Percentiles rank a stretch among this genome's conserved stretches.
These are phyloP conservation scores for Ogataea trehaloabstinens DNA, from an alignment of 805 yeast species.

Conservation along the genomic window DNA sequence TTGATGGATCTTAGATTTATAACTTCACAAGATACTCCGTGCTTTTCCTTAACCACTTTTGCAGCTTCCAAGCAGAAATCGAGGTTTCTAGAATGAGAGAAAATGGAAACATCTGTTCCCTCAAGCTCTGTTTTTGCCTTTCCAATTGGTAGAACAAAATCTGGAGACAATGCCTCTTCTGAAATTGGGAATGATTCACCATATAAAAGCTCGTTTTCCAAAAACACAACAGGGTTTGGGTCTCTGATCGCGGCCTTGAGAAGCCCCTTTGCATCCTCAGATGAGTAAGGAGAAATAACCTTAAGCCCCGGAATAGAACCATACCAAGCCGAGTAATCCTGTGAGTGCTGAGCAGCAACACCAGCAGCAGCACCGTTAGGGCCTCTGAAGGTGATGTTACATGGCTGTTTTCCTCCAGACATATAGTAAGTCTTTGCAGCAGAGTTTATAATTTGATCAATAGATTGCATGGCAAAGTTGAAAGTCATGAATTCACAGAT, in stretches of 20 bases:
- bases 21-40: conserved; percentile 90
- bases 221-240: conserved; percentile 95
- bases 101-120: conserved; percentile 88
- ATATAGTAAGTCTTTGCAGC: conserved; percentile 98
- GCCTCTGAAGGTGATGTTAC: conserved; percentile 97
- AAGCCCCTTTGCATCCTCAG: conserved; percentile 95
- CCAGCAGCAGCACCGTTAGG: conserved; percentile 99
- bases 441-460: conserved; percentile 96
- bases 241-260: conserved; percentile 96
- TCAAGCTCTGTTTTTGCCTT: conserved; percentile 92
- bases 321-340: conserved; percentile 97
- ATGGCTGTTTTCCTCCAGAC: conserved; percentile 99
- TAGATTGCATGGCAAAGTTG: conserved; percentile 99
- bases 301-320: conserved; percentile 97
- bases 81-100: conserved; percentile 91
- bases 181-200: conserved; percentile 88
- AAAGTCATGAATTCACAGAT: conserved; percentile 98
- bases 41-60: conserved; percentile 73
- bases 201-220: conserved; percentile 94
- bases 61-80: conserved; percentile 88
- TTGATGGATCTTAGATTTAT: conserved; percentile 94
- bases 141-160: conserved; percentile 90
- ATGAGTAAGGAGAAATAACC: conserved; percentile 91
- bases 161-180: conserved; percentile 86
- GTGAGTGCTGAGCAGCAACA: conserved; percentile 99